Base-by-base conservation (phyloP, 768 basidiomycete species). In the Collybia sordida region DNA sequence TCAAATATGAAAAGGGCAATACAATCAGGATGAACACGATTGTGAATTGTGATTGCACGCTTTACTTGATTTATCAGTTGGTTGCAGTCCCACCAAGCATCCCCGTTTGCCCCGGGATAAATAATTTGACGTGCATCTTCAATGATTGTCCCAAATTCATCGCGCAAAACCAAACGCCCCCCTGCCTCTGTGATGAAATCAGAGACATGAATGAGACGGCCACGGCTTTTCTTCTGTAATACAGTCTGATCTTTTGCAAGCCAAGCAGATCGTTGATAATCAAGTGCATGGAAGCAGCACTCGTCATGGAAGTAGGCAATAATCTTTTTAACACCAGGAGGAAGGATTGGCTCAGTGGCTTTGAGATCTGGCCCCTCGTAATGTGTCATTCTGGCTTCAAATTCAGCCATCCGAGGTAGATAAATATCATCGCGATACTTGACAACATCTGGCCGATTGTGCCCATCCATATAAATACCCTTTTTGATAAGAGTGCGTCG, bases 21-120 rank as follows among this genome's bases (percentile, higher is more conserved):
- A 59, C 59, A 5, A 19, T 59, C 56, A 2, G 72, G 70, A 57
- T 71, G 64, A 5, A 60, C 59, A n/a, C 48, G 45, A 34, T 76
- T 68, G 57, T 74, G 72, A 11, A 75, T 62, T 0, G 50, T 2
- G 18, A 77, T 68, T 17, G 68, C 66, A 19, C 62, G 41, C 18
- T 57, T 55, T 25, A 72, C 55, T 44, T 77, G 73, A 4, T 39
- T 52, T 21, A 72, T 36, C 0, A 74, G 55, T 48, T 73, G 72
- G 4, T 56, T 40, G 7, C 43, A 54, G 50, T 74, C 73, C 73
- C 70, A 75, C 62, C 64, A 74, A 38, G 67, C 45, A 65, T 74
- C 69, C 6, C 69, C 62, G 38, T 59, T 58, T 12, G 67, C 44
- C 5, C 70, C 67, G 34, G 71, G 69, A 62, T 64, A 69, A 40